Conservation (phyloP, 2,329 filamentous ascomycete species). For the Dactylella cylindrospora region DNA sequence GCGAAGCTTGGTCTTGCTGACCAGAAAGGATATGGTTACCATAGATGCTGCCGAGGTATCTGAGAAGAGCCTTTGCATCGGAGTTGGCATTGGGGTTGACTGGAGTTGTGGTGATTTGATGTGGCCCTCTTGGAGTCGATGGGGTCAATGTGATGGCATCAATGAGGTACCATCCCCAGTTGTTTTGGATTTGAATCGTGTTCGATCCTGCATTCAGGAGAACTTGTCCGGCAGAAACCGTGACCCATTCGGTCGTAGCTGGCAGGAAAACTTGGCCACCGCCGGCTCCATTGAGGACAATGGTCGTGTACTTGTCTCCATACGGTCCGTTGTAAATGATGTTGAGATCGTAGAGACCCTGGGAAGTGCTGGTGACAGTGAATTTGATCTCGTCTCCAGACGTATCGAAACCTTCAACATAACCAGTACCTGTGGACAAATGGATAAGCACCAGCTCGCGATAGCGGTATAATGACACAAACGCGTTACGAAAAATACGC, state of each 20-base stretch:
- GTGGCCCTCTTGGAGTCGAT: constrained; percentile 51
- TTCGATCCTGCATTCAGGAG: constrained; percentile 55
- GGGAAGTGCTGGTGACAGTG: constrained; percentile 51
- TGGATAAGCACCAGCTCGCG: constrained; percentile 6
- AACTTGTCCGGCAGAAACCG: constrained; percentile 55
- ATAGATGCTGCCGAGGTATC: constrained; percentile 55
- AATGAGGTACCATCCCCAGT: constrained; percentile 59
- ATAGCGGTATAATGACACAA: neutral
- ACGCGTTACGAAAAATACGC: neutral
- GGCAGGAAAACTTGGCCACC: constrained; percentile 54
- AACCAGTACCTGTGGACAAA: constrained; percentile 53
- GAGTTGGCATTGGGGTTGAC: constrained; percentile 49
- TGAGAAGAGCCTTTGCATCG: constrained; percentile 52
- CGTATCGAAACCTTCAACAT: constrained; percentile 56
- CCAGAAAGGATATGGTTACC: constrained; percentile 57
- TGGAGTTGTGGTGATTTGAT: constrained; percentile 53
- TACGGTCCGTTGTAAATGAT: constrained; percentile 56
- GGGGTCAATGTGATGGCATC: constrained; percentile 55
- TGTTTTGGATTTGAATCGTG: constrained; percentile 55
- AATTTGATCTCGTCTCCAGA: constrained; percentile 58
- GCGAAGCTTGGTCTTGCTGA: constrained; percentile 55
- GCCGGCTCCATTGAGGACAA: constrained; percentile 55
- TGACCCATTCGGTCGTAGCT: constrained; percentile 52
- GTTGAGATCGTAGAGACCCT: constrained; percentile 55
- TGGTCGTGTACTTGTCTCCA: constrained; percentile 55